Percentiles rank a stretch among this genome's conserved stretches.
Evolutionary conservation across 1,139 yeast species (phyloP).

Genomic region (Debaryomyces coudertii): DNA sequence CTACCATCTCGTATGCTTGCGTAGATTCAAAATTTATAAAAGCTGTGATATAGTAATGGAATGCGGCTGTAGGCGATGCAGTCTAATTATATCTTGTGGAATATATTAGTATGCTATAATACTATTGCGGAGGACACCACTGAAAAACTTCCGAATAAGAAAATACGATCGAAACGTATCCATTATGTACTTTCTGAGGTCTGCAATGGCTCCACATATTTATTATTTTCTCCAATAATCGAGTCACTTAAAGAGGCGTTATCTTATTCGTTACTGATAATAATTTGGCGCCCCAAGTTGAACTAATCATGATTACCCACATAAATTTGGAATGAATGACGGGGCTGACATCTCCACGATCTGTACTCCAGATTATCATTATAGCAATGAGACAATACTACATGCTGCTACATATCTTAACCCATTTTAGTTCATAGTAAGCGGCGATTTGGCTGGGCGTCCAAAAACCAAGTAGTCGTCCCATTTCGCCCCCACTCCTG

Average conservation of each 20-base stretch:
- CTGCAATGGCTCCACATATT: constrained; percentile 1
- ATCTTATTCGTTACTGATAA: not conserved
- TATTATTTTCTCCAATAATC: not conserved
- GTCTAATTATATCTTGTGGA: not conserved
- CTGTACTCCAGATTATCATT: constrained; percentile 1
- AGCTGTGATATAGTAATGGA: not conserved
- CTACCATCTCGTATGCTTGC: not conserved
- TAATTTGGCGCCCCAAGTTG: not conserved
- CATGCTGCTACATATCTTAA: not conserved
- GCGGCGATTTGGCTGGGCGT: not conserved
- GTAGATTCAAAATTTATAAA: not conserved
- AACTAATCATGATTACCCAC: not conserved
- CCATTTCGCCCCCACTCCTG: not conserved
- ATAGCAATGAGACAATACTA: not conserved
- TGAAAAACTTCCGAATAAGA: not conserved
- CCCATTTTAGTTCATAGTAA: not conserved
- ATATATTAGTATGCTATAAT: not conserved
- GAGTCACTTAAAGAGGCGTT: not conserved
- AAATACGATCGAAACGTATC: not conserved
- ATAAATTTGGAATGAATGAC: not conserved
- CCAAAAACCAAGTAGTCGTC: not conserved
- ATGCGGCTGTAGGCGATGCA: not conserved
- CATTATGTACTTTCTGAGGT: not conserved
- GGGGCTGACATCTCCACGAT: constrained; percentile 2
- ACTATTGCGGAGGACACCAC: not conserved